Evolutionary conservation across 108 stramenopile species (phyloP).

Genomic region (Cyclotella kingstonii): DNA sequence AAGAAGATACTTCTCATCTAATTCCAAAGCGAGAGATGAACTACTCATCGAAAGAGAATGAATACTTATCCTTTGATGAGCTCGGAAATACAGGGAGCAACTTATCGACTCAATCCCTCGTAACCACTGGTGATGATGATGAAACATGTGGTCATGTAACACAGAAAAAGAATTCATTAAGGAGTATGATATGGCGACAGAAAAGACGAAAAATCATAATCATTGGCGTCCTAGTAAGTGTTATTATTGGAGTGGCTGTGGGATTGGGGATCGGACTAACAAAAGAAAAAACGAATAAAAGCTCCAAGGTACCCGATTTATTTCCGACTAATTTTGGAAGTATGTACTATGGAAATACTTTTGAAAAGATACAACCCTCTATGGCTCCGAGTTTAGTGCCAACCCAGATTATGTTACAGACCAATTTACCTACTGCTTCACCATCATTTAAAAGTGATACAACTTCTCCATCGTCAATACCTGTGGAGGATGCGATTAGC

Average conservation of each 20-base stretch:
- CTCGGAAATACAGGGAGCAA: neutral
- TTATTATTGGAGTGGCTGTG: neutral
- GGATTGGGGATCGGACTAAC: slow-evolving; percentile 1
- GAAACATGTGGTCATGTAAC: neutral
- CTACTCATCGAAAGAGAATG: neutral
- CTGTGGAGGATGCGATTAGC: too few relatives aligned
- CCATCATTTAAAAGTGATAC: too few relatives aligned
- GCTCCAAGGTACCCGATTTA: neutral
- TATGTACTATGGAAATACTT: neutral
- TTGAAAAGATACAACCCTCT: neutral
- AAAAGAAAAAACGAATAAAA: neutral
- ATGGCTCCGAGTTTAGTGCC: too few relatives aligned
- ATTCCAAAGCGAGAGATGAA: slow-evolving; percentile 3
- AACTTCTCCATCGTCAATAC: too few relatives aligned
- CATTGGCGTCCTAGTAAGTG: neutral
- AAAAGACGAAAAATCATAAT: neutral
- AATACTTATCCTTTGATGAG: neutral
- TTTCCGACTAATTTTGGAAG: neutral
- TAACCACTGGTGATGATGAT: neutral
- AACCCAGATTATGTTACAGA: too few relatives aligned
- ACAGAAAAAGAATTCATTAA: neutral
- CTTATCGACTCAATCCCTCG: neutral
- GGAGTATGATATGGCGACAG: neutral
- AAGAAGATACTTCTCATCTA: slow-evolving; percentile 16
- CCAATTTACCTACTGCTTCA: too few relatives aligned